A percentile compares a stretch with the other conserved stretches of the same genome.
phyloP scores from a whole-genome alignment of 75 land plant genomes.

The Selaginella moellendorffii region DNA sequence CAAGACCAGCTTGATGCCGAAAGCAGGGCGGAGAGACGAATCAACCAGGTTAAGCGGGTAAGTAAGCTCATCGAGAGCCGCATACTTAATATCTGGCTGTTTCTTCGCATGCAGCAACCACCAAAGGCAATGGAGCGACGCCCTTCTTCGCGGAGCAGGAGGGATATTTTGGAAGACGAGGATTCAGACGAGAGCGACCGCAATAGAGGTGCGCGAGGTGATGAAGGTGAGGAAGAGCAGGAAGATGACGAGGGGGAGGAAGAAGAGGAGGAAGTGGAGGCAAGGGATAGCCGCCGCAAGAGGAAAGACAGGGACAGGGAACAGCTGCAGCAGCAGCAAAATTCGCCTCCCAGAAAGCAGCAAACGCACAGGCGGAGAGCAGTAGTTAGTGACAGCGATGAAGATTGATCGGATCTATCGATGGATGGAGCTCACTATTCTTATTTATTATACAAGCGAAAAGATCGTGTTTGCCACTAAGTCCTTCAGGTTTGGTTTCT shows the following conservation, averaged over 20 bases:
- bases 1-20: slow-evolving; percentile 74
- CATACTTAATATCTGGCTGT: not conserved
- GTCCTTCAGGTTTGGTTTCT: too few relatives aligned
- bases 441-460: too few relatives aligned
- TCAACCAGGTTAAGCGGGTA: slow-evolving; percentile 81
- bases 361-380: slow-evolving; percentile 41
- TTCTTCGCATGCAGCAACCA: slow-evolving; percentile 14
- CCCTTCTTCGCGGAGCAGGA: slow-evolving; percentile 23
- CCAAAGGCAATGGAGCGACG: slow-evolving; percentile 27
- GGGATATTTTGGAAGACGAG: slow-evolving; percentile 34
- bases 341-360: slow-evolving; percentile 63
- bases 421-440: not conserved
- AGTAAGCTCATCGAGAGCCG: not conserved
- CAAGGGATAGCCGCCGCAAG: slow-evolving; percentile 26
- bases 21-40: slow-evolving; percentile 65
- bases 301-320: slow-evolving; percentile 53
- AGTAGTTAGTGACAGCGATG: slow-evolving; percentile 91
- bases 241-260: slow-evolving; percentile 31
- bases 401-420: slow-evolving; percentile 34
- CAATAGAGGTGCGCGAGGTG: slow-evolving; percentile 13
- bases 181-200: slow-evolving; percentile 58
- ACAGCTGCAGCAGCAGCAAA: slow-evolving; percentile 38
- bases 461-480: too few relatives aligned
- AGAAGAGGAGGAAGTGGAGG: slow-evolving; percentile 22
- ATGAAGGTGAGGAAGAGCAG: slow-evolving; percentile 37